phyloP scores from a whole-genome alignment of 345 rosid genomes.

The Syzygium grande region DNA sequence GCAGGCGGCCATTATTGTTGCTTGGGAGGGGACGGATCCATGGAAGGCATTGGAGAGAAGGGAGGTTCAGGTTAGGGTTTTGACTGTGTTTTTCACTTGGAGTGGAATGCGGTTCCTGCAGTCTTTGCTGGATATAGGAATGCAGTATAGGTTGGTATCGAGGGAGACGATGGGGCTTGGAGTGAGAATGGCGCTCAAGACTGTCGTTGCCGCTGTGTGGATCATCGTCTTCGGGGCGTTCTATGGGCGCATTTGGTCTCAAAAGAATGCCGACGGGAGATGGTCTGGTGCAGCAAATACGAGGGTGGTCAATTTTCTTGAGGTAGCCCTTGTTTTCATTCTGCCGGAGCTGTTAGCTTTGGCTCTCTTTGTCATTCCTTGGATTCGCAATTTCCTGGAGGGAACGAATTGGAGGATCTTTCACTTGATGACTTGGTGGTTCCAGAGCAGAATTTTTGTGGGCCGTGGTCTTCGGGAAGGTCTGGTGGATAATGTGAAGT shows the following conservation, averaged over 20 bases:
- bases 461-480: conserved; percentile 54
- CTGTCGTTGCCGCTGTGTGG: conserved; percentile 62
- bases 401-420: conserved; percentile 73
- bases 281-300: conserved; percentile 44
- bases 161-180: conserved; percentile 67
- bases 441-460: conserved; percentile 35
- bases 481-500: conserved; percentile 55
- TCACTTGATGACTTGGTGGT: conserved; percentile 38
- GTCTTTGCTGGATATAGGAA: conserved; percentile 64
- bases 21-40: conserved; percentile 52
- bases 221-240: conserved; percentile 53
- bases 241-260: conserved; percentile 68
- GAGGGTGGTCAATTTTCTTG: conserved; percentile 51
- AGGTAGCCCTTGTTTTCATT: conserved; percentile 52
- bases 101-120: conserved; percentile 75
- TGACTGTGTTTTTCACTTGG: conserved; percentile 82
- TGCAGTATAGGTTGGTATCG: conserved; percentile 59
- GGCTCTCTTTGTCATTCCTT: conserved; percentile 72
- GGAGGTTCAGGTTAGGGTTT: conserved; percentile 57
- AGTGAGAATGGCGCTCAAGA: conserved; percentile 75
- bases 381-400: conserved; percentile 90
- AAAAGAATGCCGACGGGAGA: conserved; percentile 34
- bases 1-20: conserved; percentile 76
- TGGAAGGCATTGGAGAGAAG: conserved; percentile 45
- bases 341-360: conserved; percentile 75